These are phyloP conservation scores for Chimonanthus salicifolius DNA, from an alignment of 164 flowering plant genomes.

Conservation along the genomic window DNA sequence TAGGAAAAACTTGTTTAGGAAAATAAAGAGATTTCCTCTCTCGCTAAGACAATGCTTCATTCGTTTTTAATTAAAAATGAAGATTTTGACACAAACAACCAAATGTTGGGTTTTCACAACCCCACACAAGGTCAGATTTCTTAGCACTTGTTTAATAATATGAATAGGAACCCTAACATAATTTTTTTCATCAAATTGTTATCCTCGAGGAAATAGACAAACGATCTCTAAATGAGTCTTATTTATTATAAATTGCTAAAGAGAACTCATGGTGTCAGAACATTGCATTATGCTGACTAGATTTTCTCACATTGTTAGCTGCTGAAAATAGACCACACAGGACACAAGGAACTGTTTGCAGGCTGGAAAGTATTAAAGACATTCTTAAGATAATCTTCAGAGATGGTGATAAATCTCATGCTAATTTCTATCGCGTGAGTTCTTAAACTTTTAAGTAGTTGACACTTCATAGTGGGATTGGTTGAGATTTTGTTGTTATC, in stretches of 20 bases:
- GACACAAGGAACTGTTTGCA: conserved; percentile 38
- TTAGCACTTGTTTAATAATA: no score
- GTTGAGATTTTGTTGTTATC: not conserved
- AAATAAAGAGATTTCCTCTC: no score
- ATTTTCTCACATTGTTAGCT: conserved; percentile 18
- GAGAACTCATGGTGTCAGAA: not conserved
- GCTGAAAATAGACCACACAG: conserved; percentile 28
- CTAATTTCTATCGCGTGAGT: conserved; percentile 77
- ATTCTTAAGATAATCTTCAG: conserved; percentile 62
- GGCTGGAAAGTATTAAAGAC: conserved; percentile 69
- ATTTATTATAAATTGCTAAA: not conserved
- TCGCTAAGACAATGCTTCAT: no score
- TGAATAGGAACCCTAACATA: no score
- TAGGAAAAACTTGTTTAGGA: no score
- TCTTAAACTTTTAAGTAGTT: not conserved
- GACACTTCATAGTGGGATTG: not conserved
- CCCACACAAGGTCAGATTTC: no score
- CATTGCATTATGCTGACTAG: not conserved
- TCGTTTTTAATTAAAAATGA: no score
- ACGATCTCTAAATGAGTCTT: no score
- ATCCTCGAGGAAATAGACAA: no score
- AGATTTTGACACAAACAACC: no score
- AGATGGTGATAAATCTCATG: conserved; percentile 50
- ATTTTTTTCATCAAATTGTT: no score
- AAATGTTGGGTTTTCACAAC: no score